Conservation (phyloP, 768 basidiomycete species). For the Gymnopilus dilepis region DNA sequence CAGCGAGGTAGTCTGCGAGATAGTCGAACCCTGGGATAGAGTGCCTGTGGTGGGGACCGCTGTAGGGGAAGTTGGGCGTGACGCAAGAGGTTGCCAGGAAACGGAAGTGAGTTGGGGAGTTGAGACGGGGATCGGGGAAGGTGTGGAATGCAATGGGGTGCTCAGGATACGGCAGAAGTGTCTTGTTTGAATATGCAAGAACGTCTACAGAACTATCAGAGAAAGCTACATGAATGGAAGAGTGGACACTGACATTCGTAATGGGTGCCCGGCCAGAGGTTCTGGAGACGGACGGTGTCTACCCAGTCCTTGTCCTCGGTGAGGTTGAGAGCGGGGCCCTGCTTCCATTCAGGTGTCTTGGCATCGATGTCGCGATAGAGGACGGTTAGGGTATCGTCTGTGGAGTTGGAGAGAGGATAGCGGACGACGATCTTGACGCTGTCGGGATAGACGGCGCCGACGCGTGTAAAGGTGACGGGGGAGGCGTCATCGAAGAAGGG, state of each 20-base stretch:
- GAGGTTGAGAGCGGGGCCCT: conserved; percentile 56
- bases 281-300: conserved; percentile 52
- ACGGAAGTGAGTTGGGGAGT: conserved; percentile 60
- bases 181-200: conserved; percentile 45
- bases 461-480: conserved; percentile 65
- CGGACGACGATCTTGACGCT: conserved; percentile 67
- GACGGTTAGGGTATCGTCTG: conserved; percentile 43
- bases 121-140: conserved; percentile 71
- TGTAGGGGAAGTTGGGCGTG: conserved; percentile 76
- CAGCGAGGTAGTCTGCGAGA: conserved; percentile 58
- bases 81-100: conserved; percentile 74
- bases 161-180: conserved; percentile 53
- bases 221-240: conserved; percentile 1
- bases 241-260: conserved; percentile 65
- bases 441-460: conserved; percentile 73
- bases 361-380: conserved; percentile 48
- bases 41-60: conserved; percentile 52
- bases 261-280: conserved; percentile 70
- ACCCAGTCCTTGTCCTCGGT: conserved; percentile 60
- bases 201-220: conserved; percentile 42
- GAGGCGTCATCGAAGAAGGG: conserved; percentile 61
- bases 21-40: conserved; percentile 70
- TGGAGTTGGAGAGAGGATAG: conserved; percentile 42
- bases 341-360: conserved; percentile 49
- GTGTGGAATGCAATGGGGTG: conserved; percentile 68